These are phyloP conservation scores for Pythium guiyangense DNA, from an alignment of 352 stramenopile genomes.

Conservation along the genomic window DNA sequence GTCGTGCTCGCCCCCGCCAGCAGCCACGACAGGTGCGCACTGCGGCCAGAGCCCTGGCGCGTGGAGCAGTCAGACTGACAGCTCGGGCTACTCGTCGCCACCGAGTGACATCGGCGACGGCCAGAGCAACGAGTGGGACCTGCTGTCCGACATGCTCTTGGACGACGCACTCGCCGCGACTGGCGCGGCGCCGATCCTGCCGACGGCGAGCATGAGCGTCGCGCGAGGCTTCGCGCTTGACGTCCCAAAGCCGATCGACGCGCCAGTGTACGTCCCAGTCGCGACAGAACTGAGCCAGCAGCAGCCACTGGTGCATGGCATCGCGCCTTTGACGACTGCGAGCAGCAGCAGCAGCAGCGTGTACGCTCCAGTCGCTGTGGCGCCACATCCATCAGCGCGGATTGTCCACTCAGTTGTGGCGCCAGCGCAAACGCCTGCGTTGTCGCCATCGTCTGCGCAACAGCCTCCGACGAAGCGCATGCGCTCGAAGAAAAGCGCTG, in stretches of 20 bases:
- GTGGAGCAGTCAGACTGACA: constrained; percentile 27
- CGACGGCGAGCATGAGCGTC: background rate
- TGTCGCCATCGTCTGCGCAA: background rate
- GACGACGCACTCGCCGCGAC: constrained; percentile 28
- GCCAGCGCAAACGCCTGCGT: too few species aligned
- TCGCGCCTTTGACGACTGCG: too few species aligned
- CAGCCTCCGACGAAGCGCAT: background rate
- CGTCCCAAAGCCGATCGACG: too few species aligned
- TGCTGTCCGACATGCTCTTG: constrained; percentile 53
- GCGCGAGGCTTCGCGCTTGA: background rate
- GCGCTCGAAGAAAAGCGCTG: background rate
- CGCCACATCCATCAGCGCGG: too few species aligned
- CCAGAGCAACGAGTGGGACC: constrained; percentile 37
- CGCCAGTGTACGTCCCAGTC: too few species aligned
- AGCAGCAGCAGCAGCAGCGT: too few species aligned
- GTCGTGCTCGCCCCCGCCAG: background rate
- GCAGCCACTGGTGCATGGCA: background rate
- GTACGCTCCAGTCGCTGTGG: too few species aligned
- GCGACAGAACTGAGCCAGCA: background rate
- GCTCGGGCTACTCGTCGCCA: constrained; percentile 25
- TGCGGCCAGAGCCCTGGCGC: constrained; percentile 11
- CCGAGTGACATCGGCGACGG: constrained; percentile 22
- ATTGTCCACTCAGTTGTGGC: background rate
- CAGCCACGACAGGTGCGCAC: background rate
- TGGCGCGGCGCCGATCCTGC: background rate